Evolutionary conservation across 331 rosid species (phyloP), one percentile per base, ranked within the genome.

Genomic region (Malus hybrid): DNA sequence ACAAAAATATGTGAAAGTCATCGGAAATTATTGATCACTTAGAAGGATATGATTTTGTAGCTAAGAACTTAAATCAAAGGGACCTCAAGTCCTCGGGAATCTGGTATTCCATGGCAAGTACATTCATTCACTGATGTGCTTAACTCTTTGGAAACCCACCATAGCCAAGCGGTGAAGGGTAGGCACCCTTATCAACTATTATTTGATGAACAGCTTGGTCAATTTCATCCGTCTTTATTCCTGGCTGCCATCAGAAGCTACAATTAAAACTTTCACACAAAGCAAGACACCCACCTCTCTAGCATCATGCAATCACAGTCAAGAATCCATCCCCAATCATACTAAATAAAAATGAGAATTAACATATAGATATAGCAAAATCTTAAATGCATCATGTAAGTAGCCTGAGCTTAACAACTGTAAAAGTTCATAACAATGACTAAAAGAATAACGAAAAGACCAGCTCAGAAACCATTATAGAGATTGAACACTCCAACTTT

Each of bases 81-180:
- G 42, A 94, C 99, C 99, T 95, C 93, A 60, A 95, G 97, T 10
- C 68, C 80, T 65, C 89, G 84, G 32, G 93, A 90, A 89, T 95
- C 99, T 70, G 99, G 97, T 80, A 92, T 92, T 82, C 97, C 96
- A 77, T 92, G 99, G 89, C 97, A 92, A 57, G 90, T 92, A 78
- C 97, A 92, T 81, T 95, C 99, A 83, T 95, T 95, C 77, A 95
- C 90, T 65, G 99, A 95, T 55, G 99, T 95, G 88, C 99, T 90
- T 46, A 94, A 70, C 99, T 95, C 90, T 95, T 95, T 29, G 97
- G 99, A 86, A 95, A 95, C 62, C 92, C 93, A 75, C 96, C 93
- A 63, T 95, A 95, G 65, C 97, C 99, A 52, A 95, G 91, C 69
- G 97, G 99, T 31, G 99, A 95, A 1, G 97, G 97, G 83, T 92